phyloP scores from a whole-genome alignment of 179 eudicot genomes.

The Silene noctiflora region DNA sequence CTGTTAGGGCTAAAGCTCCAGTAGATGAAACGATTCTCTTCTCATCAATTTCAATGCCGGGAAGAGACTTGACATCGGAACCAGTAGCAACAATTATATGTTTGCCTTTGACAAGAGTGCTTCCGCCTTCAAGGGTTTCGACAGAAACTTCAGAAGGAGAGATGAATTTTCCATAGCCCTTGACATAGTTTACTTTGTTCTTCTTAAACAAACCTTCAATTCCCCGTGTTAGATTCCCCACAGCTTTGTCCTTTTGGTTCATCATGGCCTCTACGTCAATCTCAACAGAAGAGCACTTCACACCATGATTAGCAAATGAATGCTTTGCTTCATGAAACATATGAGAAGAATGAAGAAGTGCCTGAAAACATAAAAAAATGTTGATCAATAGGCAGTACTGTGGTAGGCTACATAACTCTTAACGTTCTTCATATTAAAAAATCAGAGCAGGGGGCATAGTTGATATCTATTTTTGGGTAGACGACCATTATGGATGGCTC shows the following conservation, averaged over 20 bases:
- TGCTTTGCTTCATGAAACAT: constrained; percentile 94
- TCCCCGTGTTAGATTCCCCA: constrained; percentile 61
- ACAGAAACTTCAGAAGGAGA: constrained; percentile 91
- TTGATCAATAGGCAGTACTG: not conserved
- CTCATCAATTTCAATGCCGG: constrained; percentile 86
- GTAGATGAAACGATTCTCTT: constrained; percentile 85
- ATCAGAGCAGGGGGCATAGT: too few species aligned
- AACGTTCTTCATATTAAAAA: not conserved
- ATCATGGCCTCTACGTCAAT: constrained; percentile 89
- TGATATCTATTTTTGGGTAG: too few species aligned
- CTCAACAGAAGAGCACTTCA: constrained; percentile 70
- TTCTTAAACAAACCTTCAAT: constrained; percentile 95
- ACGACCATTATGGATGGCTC: not conserved
- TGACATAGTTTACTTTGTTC: constrained; percentile 88
- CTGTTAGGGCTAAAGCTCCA: constrained; percentile 76
- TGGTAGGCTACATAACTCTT: not conserved
- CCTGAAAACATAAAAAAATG: constrained; percentile 33
- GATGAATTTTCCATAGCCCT: constrained; percentile 75
- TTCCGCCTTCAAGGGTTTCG: constrained; percentile 67
- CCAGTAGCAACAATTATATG: constrained; percentile 86
- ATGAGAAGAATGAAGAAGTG: constrained; percentile 93
- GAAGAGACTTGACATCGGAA: constrained; percentile 83
- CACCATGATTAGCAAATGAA: constrained; percentile 79
- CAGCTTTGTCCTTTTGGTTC: constrained; percentile 88
- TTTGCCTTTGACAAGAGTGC: constrained; percentile 70